Percentiles rank a stretch among this genome's conserved stretches.
Conservation (phyloP, 176 grass and related monocot species). For the Echinochloa phyllopogon region DNA sequence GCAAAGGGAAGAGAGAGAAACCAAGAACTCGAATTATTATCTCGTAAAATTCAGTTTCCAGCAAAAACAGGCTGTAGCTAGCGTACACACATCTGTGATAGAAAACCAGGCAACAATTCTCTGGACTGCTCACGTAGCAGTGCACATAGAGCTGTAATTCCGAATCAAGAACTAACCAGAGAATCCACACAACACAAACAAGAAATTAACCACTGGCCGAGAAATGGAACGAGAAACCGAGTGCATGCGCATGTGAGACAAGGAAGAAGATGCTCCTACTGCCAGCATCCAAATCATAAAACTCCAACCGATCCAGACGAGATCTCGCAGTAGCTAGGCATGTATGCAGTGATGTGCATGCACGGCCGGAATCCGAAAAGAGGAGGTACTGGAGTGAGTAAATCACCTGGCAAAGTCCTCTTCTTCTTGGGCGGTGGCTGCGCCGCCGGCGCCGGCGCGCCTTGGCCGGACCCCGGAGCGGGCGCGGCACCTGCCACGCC, state of each 20-base stretch:
- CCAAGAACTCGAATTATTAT: neutral
- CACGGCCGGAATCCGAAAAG: conserved; percentile 43
- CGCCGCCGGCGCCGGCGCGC: conserved; percentile 20
- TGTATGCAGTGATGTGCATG: conserved; percentile 46
- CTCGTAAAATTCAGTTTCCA: conserved; percentile 29
- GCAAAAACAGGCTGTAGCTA: conserved; percentile 28
- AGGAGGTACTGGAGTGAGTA: conserved; percentile 55
- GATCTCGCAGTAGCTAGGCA: conserved; percentile 35
- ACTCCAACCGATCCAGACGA: conserved; percentile 58
- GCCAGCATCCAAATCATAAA: conserved; percentile 55
- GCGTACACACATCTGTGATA: conserved; percentile 20
- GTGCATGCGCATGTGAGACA: conserved; percentile 40
- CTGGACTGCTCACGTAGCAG: neutral
- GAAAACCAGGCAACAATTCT: conserved; percentile 38
- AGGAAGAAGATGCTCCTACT: conserved; percentile 52
- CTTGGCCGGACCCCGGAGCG: conserved; percentile 18
- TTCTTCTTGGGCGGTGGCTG: conserved; percentile 87
- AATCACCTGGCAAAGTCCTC: conserved; percentile 83
- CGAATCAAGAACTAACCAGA: conserved; percentile 26
- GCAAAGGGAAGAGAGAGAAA: conserved; percentile 6
- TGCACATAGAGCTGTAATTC: neutral
- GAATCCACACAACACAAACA: neutral
- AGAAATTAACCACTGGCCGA: conserved; percentile 17
- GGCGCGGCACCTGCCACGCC: conserved; percentile 29
- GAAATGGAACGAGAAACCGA: conserved; percentile 29